Percentiles rank a stretch among this genome's conserved stretches.
Conservation (phyloP, 331 rosid species). For the Pyrus hybrid region DNA sequence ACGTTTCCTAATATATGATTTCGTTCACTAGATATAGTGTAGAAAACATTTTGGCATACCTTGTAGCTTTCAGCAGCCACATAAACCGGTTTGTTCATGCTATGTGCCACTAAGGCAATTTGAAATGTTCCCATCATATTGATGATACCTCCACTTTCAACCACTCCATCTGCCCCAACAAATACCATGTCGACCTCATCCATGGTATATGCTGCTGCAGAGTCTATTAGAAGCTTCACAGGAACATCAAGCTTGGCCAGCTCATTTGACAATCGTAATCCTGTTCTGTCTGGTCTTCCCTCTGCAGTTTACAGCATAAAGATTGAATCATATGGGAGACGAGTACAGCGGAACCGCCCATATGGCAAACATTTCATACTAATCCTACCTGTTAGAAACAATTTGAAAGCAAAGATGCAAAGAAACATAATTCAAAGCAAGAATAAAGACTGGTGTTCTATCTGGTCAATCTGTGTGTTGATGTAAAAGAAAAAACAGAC, state of each 20-base stretch:
- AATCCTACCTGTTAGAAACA: neutral
- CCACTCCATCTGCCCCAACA: conserved; percentile 95
- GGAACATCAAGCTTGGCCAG: conserved; percentile 84
- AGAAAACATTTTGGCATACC: conserved; percentile 27
- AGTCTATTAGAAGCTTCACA: conserved; percentile 88
- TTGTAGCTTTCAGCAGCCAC: conserved; percentile 98
- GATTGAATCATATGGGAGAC: neutral
- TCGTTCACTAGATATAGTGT: neutral
- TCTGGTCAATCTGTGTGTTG: neutral
- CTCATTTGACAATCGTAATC: conserved; percentile 70
- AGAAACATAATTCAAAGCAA: neutral
- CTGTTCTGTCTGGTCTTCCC: conserved; percentile 94
- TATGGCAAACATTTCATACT: neutral
- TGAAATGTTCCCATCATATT: conserved; percentile 99
- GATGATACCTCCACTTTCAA: conserved; percentile 93
- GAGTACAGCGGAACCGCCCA: neutral
- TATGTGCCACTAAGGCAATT: conserved; percentile 80
- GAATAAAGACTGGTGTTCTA: neutral
- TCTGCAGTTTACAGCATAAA: conserved; percentile 41
- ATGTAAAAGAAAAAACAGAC: neutral
- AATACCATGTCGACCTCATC: conserved; percentile 97
- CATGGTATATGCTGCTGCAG: conserved; percentile 89
- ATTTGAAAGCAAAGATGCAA: neutral
- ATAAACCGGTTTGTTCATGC: conserved; percentile 87
- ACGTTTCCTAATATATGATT: neutral